Evolutionary conservation across 495 filamentous ascomycete species (phyloP), one percentile per base, ranked within the genome.

Genomic region (Glutinoglossum americanum): DNA sequence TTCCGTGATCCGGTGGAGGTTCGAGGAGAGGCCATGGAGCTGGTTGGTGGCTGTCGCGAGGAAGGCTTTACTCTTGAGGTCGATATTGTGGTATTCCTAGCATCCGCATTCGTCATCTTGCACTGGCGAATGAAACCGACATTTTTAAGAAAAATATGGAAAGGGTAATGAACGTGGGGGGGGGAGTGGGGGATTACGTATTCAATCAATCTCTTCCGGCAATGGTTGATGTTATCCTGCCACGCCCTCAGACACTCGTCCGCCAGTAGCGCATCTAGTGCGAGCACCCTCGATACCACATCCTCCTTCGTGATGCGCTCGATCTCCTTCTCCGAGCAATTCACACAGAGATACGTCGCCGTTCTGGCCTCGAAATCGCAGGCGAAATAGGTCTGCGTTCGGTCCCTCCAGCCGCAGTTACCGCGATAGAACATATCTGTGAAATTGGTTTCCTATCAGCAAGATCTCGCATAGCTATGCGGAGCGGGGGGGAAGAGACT

Each of bases 351-450:
- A 56, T 60, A 60, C n/a, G 51, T 49, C 5, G 23, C 27, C 19
- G 51, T 60, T 26, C 39, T 15, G 28, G 39, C 5, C 8, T 21
- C 10, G 17, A 60, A 56, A 27, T 60, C 58, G 1, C 17, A 30
- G 9, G 23, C 25, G 58, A 56, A 41, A 6, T 37, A 51, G 21
- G 41, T 49, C 27, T 56, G 51, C 6, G 58, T 35, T 13, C 45
- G 53, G 35, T 28, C 17, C 9, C 44, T 27, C 51, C 51, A 60
- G 15, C 54, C 53, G 25, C 53, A 56, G 35, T 44, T 41, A 17
- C 33, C 45, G 21, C 44, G 58, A 23, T 55, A 60, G 32, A 60
- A 60, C 51, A 60, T 41, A 25, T 60, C 47, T 49, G 9, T 33
- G 30, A 33, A 33, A 33, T 49, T 23, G 13, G 7, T 47, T 5